Conservation (phyloP, 2,329 filamentous ascomycete genomes). For the Alternaria sp. region DNA sequence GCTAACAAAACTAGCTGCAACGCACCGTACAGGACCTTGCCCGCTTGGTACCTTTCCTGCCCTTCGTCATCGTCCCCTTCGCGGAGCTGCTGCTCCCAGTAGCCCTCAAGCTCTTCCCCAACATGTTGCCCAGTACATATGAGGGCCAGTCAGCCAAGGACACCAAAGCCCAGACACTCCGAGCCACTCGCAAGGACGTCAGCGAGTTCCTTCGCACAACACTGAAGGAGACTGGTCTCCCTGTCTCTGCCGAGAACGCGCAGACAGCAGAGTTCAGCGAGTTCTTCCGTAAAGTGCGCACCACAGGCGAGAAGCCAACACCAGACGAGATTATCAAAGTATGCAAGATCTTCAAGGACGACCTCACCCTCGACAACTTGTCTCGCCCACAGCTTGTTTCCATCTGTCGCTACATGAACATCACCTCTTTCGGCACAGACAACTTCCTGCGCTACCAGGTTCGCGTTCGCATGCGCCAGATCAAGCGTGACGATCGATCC, state of each 20-base stretch:
- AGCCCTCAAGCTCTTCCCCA: constrained; percentile 93
- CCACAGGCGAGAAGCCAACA: constrained; percentile 89
- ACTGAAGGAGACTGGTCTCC: constrained; percentile 89
- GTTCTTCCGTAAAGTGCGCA: constrained; percentile 92
- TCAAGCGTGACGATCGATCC: constrained; percentile 95
- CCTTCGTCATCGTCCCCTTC: constrained; percentile 96
- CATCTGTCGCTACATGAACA: constrained; percentile 98
- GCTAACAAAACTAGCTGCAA: constrained; percentile 65
- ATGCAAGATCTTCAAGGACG: constrained; percentile 98
- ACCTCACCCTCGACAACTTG: constrained; percentile 95
- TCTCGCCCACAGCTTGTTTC: constrained; percentile 94
- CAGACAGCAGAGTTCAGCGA: constrained; percentile 93
- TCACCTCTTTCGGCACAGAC: constrained; percentile 96
- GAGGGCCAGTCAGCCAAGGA: constrained; percentile 92
- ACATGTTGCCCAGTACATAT: constrained; percentile 95
- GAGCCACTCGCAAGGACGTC: constrained; percentile 90
- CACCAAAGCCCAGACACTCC: constrained; percentile 80
- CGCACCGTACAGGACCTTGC: constrained; percentile 93
- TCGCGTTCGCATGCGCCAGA: constrained; percentile 97
- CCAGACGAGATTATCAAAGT: constrained; percentile 95
- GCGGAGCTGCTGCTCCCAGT: constrained; percentile 91
- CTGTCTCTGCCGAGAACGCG: constrained; percentile 81
- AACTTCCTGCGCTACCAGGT: constrained; percentile 98
- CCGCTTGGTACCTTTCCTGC: constrained; percentile 91
- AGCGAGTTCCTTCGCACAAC: constrained; percentile 89